A percentile compares a stretch with the other conserved stretches of the same genome.
These are phyloP conservation scores for Martensiomyces pterosporus DNA, from an alignment of 192 early-diverging fungal species.

Conservation along the genomic window DNA sequence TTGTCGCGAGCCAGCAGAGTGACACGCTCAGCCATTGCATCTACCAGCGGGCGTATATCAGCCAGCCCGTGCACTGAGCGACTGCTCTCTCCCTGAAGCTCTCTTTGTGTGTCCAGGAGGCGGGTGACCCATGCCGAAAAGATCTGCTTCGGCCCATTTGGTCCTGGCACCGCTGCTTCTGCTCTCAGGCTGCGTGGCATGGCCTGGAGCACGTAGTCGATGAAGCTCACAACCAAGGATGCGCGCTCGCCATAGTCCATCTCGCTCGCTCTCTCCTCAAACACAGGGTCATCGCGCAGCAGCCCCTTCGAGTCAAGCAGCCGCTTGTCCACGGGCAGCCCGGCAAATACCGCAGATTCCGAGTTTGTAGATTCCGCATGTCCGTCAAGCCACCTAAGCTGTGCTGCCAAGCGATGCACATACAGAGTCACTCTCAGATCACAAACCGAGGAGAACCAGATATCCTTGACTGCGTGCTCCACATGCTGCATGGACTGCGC, in stretches of 20 bases:
- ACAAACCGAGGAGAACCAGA: constrained; percentile 39
- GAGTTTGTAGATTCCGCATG: background rate
- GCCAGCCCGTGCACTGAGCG: constrained; percentile 4
- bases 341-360: constrained; percentile 24
- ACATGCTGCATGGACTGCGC: constrained; percentile 9
- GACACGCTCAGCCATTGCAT: constrained; percentile 31
- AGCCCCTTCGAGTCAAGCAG: constrained; percentile 5
- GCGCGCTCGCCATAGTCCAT: background rate
- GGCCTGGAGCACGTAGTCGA: constrained; percentile 21
- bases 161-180: background rate
- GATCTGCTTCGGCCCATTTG: constrained; percentile 5
- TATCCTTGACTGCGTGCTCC: constrained; percentile 17
- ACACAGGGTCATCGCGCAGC: constrained; percentile 2
- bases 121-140: constrained; percentile 28
- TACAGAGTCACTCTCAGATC: constrained; percentile 24
- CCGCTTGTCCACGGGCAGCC: constrained; percentile 10
- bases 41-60: constrained; percentile 22
- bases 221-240: constrained; percentile 13
- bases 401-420: constrained; percentile 23
- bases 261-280: constrained; percentile 9
- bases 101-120: constrained; percentile 12
- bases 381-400: constrained; percentile 23
- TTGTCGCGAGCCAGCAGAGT: constrained; percentile 13
- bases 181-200: background rate
- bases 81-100: constrained; percentile 7